Conservation (phyloP, 108 stramenopile genomes). For the Discostella pseudostelligera region DNA sequence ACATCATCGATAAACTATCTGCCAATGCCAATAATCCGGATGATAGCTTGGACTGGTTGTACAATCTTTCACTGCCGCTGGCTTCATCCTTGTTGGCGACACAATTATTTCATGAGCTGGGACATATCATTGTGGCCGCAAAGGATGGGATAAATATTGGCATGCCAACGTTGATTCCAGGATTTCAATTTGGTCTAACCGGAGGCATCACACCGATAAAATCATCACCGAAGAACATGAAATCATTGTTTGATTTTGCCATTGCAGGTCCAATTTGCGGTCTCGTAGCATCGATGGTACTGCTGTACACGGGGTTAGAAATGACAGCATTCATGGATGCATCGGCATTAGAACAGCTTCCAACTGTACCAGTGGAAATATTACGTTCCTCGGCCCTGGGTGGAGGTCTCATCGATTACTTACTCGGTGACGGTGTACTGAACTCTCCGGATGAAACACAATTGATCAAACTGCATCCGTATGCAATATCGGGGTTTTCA, state of each 20-base stretch:
- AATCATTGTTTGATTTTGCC: conserved; percentile 64
- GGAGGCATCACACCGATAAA: conserved; percentile 55
- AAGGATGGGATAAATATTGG: conserved; percentile 59
- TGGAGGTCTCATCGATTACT: conserved; percentile 54
- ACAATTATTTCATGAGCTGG: conserved; percentile 50
- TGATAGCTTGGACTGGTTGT: conserved; percentile 38
- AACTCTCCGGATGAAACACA: conserved; percentile 38
- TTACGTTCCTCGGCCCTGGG: conserved; percentile 54
- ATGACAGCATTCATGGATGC: conserved; percentile 51
- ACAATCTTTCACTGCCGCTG: conserved; percentile 46
- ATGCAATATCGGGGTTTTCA: conserved; percentile 55
- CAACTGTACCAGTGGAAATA: conserved; percentile 47
- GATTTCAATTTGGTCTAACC: conserved; percentile 49
- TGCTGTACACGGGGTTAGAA: conserved; percentile 53
- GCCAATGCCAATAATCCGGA: conserved; percentile 21
- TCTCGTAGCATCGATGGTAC: conserved; percentile 29
- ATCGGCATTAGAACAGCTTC: conserved; percentile 31
- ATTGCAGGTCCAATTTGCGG: conserved; percentile 59
- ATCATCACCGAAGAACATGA: conserved; percentile 49
- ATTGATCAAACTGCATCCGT: conserved; percentile 57
- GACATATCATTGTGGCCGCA: conserved; percentile 49
- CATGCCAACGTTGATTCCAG: conserved; percentile 56
- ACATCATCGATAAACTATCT: conserved; percentile 42
- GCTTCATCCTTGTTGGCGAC: conserved; percentile 34
- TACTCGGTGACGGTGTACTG: conserved; percentile 49